Conservation (phyloP, 1,284 basidiomycete species). For the Trichosporon sp. region DNA sequence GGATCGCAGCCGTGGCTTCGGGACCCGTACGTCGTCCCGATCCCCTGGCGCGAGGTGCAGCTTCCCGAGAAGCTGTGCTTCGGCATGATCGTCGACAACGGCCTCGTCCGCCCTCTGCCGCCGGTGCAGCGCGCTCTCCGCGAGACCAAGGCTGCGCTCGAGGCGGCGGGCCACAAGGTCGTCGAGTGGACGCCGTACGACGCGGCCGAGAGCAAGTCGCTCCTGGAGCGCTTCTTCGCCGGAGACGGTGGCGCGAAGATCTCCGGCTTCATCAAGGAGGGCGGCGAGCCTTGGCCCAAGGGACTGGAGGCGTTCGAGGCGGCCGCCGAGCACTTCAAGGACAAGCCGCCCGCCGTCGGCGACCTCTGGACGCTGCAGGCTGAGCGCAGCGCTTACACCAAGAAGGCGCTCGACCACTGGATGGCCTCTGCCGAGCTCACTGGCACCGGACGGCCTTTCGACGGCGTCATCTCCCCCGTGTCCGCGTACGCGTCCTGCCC, state of each 20-base stretch:
- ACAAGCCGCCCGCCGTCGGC: slow-evolving; percentile 35
- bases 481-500: slow-evolving; percentile 41
- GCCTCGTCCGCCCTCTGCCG: slow-evolving; percentile 66
- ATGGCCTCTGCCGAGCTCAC: slow-evolving; percentile 37
- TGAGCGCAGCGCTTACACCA: slow-evolving; percentile 39
- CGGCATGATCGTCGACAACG: slow-evolving; percentile 63
- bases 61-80: slow-evolving; percentile 66
- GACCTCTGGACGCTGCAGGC: slow-evolving; percentile 44
- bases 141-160: slow-evolving; percentile 63
- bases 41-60: slow-evolving; percentile 67
- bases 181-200: slow-evolving; percentile 54
- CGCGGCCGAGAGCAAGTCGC: slow-evolving; percentile 27
- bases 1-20: slow-evolving; percentile 67
- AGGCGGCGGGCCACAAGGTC: slow-evolving; percentile 67
- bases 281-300: slow-evolving; percentile 43
- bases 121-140: slow-evolving; percentile 69
- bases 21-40: slow-evolving; percentile 67
- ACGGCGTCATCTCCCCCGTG: slow-evolving; percentile 46
- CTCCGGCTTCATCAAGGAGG: slow-evolving; percentile 33
- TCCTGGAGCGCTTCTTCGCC: slow-evolving; percentile 43
- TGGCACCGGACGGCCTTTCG: slow-evolving; percentile 47
- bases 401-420: slow-evolving; percentile 45
- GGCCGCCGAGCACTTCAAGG: slow-evolving; percentile 29
- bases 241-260: slow-evolving; percentile 51
- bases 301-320: slow-evolving; percentile 36